Evolutionary conservation across 352 stramenopile genomes (phyloP).

Genomic region (Phytophthora lateralis): DNA sequence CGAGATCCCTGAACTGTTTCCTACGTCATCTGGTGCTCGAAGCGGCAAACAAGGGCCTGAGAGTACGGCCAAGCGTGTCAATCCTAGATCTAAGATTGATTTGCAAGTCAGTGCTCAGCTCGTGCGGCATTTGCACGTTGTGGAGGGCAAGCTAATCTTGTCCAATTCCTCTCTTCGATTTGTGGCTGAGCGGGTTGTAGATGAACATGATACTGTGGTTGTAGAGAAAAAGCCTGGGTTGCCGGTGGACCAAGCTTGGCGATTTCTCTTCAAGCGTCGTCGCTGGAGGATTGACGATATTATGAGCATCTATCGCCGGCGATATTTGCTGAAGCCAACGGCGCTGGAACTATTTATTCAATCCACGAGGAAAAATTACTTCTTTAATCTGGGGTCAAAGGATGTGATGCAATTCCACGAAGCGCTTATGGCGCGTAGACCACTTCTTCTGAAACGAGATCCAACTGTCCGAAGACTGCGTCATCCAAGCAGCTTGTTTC

Average conservation of each 20-base stretch:
- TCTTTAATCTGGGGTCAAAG: conserved; percentile 72
- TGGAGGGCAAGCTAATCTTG: conserved; percentile 66
- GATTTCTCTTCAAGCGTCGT: conserved; percentile 76
- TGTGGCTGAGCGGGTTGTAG: conserved; percentile 65
- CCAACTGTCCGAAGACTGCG: conserved; percentile 77
- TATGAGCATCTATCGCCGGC: conserved; percentile 62
- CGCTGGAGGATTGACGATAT: conserved; percentile 81
- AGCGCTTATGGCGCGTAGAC: conserved; percentile 61
- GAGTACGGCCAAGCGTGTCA: conserved; percentile 14
- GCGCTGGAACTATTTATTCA: conserved; percentile 84
- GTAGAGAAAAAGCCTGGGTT: conserved; percentile 55
- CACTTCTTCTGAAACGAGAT: conserved; percentile 68
- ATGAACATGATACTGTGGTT: conserved; percentile 73
- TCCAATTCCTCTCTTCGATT: conserved; percentile 64
- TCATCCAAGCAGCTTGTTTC: conserved; percentile 82
- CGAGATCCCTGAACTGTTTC: conserved; percentile 24
- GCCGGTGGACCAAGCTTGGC: conserved; percentile 50
- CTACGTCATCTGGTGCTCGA: conserved; percentile 16
- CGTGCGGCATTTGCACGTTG: conserved; percentile 77
- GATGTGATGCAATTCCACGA: conserved; percentile 71
- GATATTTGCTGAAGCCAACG: conserved; percentile 84
- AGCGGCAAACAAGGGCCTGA: conserved; percentile 12
- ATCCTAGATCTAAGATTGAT: conserved; percentile 30
- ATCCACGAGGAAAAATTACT: conserved; percentile 87
- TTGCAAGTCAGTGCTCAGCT: conserved; percentile 66